These are phyloP conservation scores for Amanita muscaria DNA, from an alignment of 768 basidiomycete genomes.

Conservation along the genomic window DNA sequence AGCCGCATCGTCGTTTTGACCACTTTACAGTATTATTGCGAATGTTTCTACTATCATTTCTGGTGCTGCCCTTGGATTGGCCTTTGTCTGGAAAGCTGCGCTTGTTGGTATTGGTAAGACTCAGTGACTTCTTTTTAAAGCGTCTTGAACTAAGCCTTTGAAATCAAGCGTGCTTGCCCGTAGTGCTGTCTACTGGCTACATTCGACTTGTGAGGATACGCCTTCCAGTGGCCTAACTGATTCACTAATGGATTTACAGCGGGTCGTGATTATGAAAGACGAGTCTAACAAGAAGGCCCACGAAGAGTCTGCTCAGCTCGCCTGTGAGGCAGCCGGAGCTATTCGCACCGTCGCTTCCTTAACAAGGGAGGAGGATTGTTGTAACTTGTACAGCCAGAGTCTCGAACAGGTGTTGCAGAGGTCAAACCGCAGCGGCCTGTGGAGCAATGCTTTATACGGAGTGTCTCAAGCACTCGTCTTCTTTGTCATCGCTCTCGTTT, in stretches of 20 bases:
- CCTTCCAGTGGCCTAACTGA: neutral
- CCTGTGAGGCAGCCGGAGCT: conserved; percentile 85
- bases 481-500: conserved; percentile 76
- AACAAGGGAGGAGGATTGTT: conserved; percentile 79
- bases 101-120: conserved; percentile 70
- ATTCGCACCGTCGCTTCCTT: conserved; percentile 88
- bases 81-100: conserved; percentile 69
- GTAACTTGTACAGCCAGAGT: conserved; percentile 54
- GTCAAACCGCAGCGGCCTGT: conserved; percentile 59
- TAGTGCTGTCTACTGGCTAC: conserved; percentile 68
- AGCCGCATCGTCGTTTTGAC: neutral
- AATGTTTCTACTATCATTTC: conserved; percentile 57
- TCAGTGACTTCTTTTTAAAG: neutral
- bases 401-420: conserved; percentile 61
- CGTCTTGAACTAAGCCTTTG: conserved; percentile 1
- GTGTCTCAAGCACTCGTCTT: conserved; percentile 69
- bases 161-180: conserved; percentile 56
- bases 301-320: conserved; percentile 75
- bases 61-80: conserved; percentile 70
- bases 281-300: conserved; percentile 74
- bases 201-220: conserved; percentile 60
- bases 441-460: conserved; percentile 58
- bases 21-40: conserved; percentile 58
- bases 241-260: conserved; percentile 25
- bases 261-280: conserved; percentile 84